These are phyloP conservation scores for Neurospora tetraspora DNA, from an alignment of 495 filamentous ascomycete species.

Conservation along the genomic window DNA sequence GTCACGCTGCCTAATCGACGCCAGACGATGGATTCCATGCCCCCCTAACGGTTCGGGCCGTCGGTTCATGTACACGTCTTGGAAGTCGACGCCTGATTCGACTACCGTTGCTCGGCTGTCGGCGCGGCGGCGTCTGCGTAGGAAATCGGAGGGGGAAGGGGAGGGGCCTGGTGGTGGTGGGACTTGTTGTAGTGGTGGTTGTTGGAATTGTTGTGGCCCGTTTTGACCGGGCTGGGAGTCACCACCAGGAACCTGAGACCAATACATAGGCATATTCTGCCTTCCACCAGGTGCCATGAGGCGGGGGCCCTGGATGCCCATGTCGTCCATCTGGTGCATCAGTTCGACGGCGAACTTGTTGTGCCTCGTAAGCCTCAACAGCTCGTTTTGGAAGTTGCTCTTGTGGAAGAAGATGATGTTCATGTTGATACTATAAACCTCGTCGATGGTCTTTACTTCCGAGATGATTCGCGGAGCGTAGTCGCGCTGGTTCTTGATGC, in stretches of 20 bases:
- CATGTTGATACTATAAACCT: constrained; percentile 58
- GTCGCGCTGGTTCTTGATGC: constrained; percentile 78
- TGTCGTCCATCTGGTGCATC: constrained; percentile 74
- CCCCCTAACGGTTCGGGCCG: constrained; percentile 4
- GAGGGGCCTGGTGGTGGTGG: neutral
- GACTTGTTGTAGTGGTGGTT: neutral
- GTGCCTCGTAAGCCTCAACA: constrained; percentile 75
- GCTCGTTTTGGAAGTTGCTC: constrained; percentile 81
- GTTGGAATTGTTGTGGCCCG: too few species aligned
- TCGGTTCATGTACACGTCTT: constrained; percentile 23
- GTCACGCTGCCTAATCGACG: constrained; percentile 18
- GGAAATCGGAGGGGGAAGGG: neutral
- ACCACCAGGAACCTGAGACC: constrained; percentile 19
- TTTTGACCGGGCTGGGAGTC: neutral
- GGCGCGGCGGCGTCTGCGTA: neutral
- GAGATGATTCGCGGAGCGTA: constrained; percentile 87
- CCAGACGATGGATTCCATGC: constrained; percentile 5
- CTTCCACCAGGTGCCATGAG: constrained; percentile 59
- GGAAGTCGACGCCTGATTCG: constrained; percentile 23
- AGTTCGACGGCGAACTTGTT: constrained; percentile 94
- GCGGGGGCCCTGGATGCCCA: constrained; percentile 81
- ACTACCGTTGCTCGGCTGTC: constrained; percentile 18
- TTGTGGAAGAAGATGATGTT: constrained; percentile 99
- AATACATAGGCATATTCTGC: constrained; percentile 40
- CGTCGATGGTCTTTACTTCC: constrained; percentile 58